phyloP scores from a whole-genome alignment of 1,139 yeast species.

The Sugiyamaella novakii region DNA sequence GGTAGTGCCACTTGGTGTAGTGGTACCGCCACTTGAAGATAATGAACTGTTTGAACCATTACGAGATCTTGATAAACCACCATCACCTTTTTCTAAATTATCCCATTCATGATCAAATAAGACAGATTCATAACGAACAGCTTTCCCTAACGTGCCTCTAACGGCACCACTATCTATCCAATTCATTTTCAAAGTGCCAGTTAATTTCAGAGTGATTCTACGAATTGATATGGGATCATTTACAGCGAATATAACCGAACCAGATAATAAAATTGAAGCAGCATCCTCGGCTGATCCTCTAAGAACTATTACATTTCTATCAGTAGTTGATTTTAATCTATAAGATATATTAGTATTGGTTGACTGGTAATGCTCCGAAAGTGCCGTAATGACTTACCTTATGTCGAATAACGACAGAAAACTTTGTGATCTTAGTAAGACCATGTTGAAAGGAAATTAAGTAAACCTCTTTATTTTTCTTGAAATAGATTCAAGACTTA shows the following conservation, averaged over 20 bases:
- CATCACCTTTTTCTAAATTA: constrained; percentile 52
- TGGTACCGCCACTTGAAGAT: constrained; percentile 23
- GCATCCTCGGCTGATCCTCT: constrained; percentile 82
- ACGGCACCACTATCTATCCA: constrained; percentile 44
- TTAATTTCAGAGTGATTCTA: constrained; percentile 61
- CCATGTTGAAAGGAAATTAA: no score
- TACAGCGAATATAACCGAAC: constrained; percentile 75
- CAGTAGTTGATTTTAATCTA: constrained; percentile 40
- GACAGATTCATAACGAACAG: constrained; percentile 61
- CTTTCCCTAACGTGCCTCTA: constrained; percentile 52
- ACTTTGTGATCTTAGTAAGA: constrained; percentile 22
- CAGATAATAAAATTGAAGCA: constrained; percentile 70
- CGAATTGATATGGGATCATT: constrained; percentile 74
- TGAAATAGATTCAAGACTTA: no score
- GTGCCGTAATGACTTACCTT: constrained; percentile 18
- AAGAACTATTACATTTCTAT: constrained; percentile 77
- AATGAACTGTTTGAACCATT: constrained; percentile 30
- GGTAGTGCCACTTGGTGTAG: constrained; percentile 9
- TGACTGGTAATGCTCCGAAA: neutral
- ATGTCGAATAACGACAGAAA: constrained; percentile 27
- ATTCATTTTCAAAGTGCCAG: constrained; percentile 61
- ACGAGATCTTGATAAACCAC: constrained; percentile 27
- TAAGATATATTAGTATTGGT: neutral
- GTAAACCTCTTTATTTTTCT: no score
- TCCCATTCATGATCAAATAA: constrained; percentile 82